Conservation (phyloP, 2,329 filamentous ascomycete species). For the Aurifilum marmelostoma region DNA sequence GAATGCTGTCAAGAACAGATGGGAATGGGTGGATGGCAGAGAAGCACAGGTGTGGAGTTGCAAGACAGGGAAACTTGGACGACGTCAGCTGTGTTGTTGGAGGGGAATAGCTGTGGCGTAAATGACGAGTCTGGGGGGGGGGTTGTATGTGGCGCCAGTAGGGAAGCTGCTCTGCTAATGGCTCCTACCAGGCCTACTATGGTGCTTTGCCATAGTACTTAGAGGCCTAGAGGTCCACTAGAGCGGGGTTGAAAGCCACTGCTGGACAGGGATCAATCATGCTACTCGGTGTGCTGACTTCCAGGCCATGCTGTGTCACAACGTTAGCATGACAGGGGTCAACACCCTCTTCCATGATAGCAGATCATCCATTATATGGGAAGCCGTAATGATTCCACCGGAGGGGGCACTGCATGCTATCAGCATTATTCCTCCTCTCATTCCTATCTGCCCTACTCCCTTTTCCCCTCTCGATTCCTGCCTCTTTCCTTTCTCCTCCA, state of each 20-base stretch:
- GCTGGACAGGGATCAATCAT: not conserved
- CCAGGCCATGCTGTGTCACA: not conserved
- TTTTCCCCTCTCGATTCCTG: not conserved
- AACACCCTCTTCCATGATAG: not conserved
- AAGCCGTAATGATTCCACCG: not conserved
- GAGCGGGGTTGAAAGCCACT: not conserved
- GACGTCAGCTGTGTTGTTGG: slow-evolving; percentile 8
- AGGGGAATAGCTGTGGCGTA: slow-evolving; percentile 7
- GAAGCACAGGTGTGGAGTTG: not conserved
- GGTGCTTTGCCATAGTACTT: no score
- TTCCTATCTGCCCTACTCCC: not conserved
- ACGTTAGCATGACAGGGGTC: not conserved
- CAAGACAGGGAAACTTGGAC: slow-evolving; percentile 13
- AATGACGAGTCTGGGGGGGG: slow-evolving; percentile 3
- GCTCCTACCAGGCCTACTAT: no score
- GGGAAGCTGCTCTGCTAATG: not conserved
- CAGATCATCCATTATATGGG: not conserved
- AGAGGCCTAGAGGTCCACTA: not conserved
- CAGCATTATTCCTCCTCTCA: not conserved
- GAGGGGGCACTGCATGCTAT: not conserved
- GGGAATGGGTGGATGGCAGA: slow-evolving; percentile 3
- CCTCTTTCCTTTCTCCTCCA: not conserved
- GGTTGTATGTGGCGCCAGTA: slow-evolving; percentile 5
- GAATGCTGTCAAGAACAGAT: slow-evolving; percentile 11
- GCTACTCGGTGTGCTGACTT: not conserved